Evolutionary conservation across 2,329 filamentous ascomycete genomes (phyloP).

Genomic region (Colletotrichum agaves): DNA sequence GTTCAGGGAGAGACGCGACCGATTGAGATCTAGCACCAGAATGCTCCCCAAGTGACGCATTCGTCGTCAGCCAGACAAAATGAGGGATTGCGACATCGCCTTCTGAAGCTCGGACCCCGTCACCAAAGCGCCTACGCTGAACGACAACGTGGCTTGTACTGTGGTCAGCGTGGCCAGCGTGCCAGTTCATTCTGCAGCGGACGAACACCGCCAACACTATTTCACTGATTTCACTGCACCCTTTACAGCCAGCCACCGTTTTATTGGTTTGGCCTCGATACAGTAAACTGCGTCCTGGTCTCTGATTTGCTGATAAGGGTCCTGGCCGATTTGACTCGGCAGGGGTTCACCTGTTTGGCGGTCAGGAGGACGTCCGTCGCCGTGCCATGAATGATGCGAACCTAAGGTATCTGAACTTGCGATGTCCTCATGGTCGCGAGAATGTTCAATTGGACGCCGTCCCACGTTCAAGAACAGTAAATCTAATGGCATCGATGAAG

Average conservation of each 20-base stretch:
- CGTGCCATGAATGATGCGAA: not conserved
- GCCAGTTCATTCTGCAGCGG: slow-evolving; percentile 18
- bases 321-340: not conserved
- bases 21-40: not conserved
- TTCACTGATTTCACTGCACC: not conserved
- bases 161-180: slow-evolving; percentile 9
- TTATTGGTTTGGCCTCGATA: slow-evolving; percentile 22
- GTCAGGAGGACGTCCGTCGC: not conserved
- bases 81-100: slow-evolving; percentile 24
- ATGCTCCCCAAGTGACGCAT: slow-evolving; percentile 3
- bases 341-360: not conserved
- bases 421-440: too few relatives aligned
- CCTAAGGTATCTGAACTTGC: not conserved
- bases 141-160: not conserved
- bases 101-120: slow-evolving; percentile 9
- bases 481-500: too few relatives aligned
- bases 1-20: not conserved
- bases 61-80: slow-evolving; percentile 11
- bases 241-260: slow-evolving; percentile 15
- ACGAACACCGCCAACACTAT: not conserved
- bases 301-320: slow-evolving; percentile 10
- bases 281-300: not conserved
- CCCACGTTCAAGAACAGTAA: too few relatives aligned
- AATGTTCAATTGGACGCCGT: too few relatives aligned
- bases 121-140: not conserved